Percentiles rank a stretch among this genome's conserved stretches.
These are phyloP conservation scores for Camelina sativa DNA, from an alignment of 345 rosid genomes.

Conservation along the genomic window DNA sequence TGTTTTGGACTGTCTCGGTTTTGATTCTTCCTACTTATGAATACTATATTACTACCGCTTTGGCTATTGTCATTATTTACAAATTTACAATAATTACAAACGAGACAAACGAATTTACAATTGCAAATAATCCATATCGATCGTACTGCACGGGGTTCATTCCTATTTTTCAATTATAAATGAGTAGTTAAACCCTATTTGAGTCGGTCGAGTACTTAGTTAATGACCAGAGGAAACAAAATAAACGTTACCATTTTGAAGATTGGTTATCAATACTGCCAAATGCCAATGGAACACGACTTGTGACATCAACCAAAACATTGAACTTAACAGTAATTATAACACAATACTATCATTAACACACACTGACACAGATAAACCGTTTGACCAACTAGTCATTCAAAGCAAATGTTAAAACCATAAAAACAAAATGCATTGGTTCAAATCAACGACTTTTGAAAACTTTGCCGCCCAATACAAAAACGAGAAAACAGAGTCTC, in stretches of 20 bases:
- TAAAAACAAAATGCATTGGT: background rate
- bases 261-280: background rate
- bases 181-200: background rate
- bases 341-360: background rate
- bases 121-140: background rate
- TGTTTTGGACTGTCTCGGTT: slow-evolving; percentile 16
- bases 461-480: slow-evolving; percentile 30
- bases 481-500: background rate
- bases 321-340: background rate
- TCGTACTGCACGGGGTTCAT: background rate
- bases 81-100: background rate
- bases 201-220: background rate
- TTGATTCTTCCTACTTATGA: slow-evolving; percentile 11
- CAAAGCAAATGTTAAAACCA: slow-evolving; percentile 17
- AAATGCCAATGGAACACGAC: slow-evolving; percentile 8
- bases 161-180: background rate
- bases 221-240: background rate
- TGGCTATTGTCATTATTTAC: background rate
- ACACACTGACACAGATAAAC: background rate
- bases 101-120: background rate
- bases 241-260: background rate
- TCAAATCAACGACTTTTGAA: slow-evolving; percentile 17
- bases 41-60: slow-evolving; percentile 7
- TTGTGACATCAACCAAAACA: background rate
- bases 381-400: slow-evolving; percentile 18